Percentiles rank a stretch among this genome's conserved stretches.
phyloP scores from a whole-genome alignment of 2,329 filamentous ascomycete genomes.

The Magnaporthales sp. region DNA sequence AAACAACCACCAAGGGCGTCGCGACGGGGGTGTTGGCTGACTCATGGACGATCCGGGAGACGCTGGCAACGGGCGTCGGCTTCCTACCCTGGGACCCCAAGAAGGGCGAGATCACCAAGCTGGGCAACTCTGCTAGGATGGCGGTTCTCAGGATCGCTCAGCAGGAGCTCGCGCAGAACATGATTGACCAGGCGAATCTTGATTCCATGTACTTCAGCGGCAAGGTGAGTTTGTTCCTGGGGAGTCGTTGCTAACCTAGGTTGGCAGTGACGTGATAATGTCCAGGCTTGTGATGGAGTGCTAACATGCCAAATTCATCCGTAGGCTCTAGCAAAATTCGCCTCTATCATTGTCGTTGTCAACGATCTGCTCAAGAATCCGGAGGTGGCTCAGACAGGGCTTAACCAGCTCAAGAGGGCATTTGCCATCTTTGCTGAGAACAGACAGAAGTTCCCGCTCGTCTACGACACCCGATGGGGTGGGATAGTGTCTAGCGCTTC shows the following conservation, averaged over 20 bases:
- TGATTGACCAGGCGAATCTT: constrained; percentile 62
- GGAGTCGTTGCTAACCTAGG: no score
- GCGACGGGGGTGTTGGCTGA: constrained; percentile 65
- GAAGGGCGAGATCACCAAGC: constrained; percentile 28
- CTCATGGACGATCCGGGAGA: constrained; percentile 71
- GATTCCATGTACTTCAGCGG: constrained; percentile 92
- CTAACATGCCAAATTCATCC: background rate
- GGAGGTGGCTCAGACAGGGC: constrained; percentile 44
- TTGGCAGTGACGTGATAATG: no score
- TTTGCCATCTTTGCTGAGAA: constrained; percentile 62
- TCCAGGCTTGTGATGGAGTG: no score
- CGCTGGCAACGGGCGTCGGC: constrained; percentile 62
- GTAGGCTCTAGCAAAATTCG: constrained; percentile 67
- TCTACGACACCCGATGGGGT: constrained; percentile 65
- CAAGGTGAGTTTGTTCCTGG: constrained; percentile 45
- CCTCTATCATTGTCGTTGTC: constrained; percentile 55
- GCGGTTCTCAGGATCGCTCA: constrained; percentile 54
- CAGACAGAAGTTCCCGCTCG: constrained; percentile 56
- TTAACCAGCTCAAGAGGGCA: constrained; percentile 54
- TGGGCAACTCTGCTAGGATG: constrained; percentile 47
- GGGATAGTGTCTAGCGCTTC: constrained; percentile 70
- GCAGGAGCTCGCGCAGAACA: constrained; percentile 69
- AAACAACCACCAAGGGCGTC: constrained; percentile 78
- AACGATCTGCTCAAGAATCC: constrained; percentile 54
- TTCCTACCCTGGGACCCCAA: constrained; percentile 70